phyloP scores from a whole-genome alignment of 768 basidiomycete genomes.

The Auriscalpium microsporum region DNA sequence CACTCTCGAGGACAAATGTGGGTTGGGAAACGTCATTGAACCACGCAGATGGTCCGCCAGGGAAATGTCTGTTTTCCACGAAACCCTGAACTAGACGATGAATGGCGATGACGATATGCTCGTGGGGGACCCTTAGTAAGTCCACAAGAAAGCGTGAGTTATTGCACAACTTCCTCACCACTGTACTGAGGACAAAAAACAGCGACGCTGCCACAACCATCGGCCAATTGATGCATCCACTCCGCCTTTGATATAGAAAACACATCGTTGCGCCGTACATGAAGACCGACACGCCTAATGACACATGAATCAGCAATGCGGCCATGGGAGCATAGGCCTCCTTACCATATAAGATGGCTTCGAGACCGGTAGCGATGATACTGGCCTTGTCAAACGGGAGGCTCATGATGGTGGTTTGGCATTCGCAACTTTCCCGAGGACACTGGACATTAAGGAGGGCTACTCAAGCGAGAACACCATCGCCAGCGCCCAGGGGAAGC shows the following conservation, averaged over 20 bases:
- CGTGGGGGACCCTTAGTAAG: background rate
- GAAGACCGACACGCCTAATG: background rate
- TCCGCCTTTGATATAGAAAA: background rate
- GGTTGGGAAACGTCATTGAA: background rate
- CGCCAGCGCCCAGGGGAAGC: too few relatives aligned
- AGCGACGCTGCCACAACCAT: background rate
- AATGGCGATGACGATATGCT: background rate
- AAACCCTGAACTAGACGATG: background rate
- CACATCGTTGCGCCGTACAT: slow-evolving; percentile 1
- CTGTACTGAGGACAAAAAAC: background rate
- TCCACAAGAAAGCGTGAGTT: too few relatives aligned
- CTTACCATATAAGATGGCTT: slow-evolving; percentile 1
- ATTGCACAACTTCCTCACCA: background rate
- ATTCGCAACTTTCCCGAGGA: too few relatives aligned
- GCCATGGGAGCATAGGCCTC: background rate
- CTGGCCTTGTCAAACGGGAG: background rate
- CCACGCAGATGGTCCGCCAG: background rate
- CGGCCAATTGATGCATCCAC: background rate
- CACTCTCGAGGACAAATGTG: background rate
- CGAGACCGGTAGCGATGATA: background rate
- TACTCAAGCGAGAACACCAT: too few relatives aligned
- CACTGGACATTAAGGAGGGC: too few relatives aligned
- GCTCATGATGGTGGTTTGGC: too few relatives aligned
- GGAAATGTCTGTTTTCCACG: background rate
- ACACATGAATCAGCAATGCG: too few relatives aligned